Base-by-base conservation (phyloP, 106 monocot genomes). In the Cymbidium sinense region DNA sequence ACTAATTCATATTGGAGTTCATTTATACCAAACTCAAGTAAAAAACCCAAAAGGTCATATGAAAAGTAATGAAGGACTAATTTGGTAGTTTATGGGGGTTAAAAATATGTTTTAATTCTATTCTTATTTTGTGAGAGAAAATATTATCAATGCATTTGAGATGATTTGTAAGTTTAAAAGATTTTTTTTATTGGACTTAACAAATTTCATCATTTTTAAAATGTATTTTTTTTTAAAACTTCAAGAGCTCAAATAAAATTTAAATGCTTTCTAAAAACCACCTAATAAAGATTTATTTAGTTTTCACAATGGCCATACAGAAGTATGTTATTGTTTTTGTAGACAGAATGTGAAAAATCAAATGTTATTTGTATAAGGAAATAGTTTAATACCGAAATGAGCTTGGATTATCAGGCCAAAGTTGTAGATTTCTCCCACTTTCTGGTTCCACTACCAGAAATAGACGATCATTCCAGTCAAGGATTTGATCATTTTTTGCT, bases 381-480 rank as follows among this genome's bases (percentile, higher is more conserved):
- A 39, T 50, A 18, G n/a, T 55, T 73, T 35, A 39, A 43, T 88
- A 90, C 90, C 87, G 87, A 69, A 90, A 90, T 18, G 84, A 80
- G 47, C 33, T 50, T 20, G 90, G 87, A 75, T 70, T 72, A 11
- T 85, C 78, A 7, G 90, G 90, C 90, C 90, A 90, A 34, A 79
- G 69, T 44, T 70, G 58, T 44, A 87, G 79, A 39, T 81, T 87
- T 76, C 87, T 85, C 70, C 73, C 50, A 70, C 79, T 77, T 83
- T 87, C 87, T 23, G 90, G 90, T 64, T 85, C 83, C 8, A 90
- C 85, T 34, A 70, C 50, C 20, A 90, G 87, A 83, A 85, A 83
- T 31, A 90, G 77, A 25, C 90, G 85, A 78, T 90, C 90, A 43
- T 43, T 78, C 90, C 90, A 90, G 52, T 90, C 90, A 19, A 83